Evolutionary conservation across 2,329 filamentous ascomycete genomes (phyloP).

Genomic region (Colletotrichum sansevieriae): DNA sequence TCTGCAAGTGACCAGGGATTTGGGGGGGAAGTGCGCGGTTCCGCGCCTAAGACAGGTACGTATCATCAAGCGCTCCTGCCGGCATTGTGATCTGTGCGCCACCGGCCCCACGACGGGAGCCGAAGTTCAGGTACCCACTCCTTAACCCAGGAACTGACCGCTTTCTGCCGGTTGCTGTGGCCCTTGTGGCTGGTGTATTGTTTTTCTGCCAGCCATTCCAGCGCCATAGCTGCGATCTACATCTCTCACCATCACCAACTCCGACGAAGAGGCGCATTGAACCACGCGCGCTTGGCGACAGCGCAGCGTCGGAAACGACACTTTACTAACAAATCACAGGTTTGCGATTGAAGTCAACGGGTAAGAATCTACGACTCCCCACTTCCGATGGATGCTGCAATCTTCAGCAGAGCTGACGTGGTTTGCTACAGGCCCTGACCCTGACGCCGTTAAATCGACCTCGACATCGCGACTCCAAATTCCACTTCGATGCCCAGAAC

Average conservation of each 20-base stretch:
- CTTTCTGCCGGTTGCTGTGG: slow-evolving; percentile 39
- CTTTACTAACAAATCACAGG: slow-evolving; percentile 46
- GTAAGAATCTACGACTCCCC: slow-evolving; percentile 8
- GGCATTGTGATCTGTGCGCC: slow-evolving; percentile 16
- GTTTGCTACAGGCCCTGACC: slow-evolving; percentile 34
- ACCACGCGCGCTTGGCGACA: slow-evolving; percentile 40
- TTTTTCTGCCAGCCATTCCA: slow-evolving; percentile 38
- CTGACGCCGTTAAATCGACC: slow-evolving; percentile 24
- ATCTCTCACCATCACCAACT: slow-evolving; percentile 33
- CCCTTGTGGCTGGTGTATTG: slow-evolving; percentile 39
- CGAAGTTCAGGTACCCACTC: slow-evolving; percentile 20
- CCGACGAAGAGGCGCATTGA: slow-evolving; percentile 37
- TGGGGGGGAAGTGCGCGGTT: neutral
- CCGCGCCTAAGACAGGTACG: slow-evolving; percentile 8
- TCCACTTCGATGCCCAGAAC: neutral
- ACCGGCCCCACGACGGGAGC: slow-evolving; percentile 17
- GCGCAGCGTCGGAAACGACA: slow-evolving; percentile 38
- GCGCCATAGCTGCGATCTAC: slow-evolving; percentile 13
- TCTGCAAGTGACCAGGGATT: neutral
- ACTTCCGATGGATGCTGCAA: neutral
- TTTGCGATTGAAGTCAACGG: slow-evolving; percentile 10
- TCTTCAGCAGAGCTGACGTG: slow-evolving; percentile 19
- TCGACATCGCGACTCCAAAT: slow-evolving; percentile 8
- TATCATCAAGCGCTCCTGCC: slow-evolving; percentile 9
- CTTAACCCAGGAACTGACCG: slow-evolving; percentile 18